A percentile compares a stretch with the other conserved stretches of the same genome.
Conservation (phyloP, 208 protist genomes). For the Trypanosoma theileri region DNA sequence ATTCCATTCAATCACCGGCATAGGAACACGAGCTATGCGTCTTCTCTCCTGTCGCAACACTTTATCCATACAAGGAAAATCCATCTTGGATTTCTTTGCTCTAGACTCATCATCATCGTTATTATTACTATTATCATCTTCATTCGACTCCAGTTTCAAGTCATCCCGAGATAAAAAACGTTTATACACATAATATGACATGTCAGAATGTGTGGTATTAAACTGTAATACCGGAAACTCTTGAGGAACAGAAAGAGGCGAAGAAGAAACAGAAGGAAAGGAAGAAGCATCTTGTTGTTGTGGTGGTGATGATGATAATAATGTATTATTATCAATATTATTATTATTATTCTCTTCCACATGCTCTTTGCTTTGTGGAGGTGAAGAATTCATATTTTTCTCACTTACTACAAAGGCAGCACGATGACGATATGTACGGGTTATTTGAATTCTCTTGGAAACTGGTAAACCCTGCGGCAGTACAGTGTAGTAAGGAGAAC, state of each 20-base stretch:
- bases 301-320: too few species aligned
- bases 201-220: slow-evolving; percentile 16
- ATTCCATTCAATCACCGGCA: slow-evolving; percentile 59
- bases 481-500: slow-evolving; percentile 19
- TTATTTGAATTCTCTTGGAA: slow-evolving; percentile 38
- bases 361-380: neutral
- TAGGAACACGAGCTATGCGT: slow-evolving; percentile 52
- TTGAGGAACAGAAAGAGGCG: neutral
- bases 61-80: slow-evolving; percentile 15
- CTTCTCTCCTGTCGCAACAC: slow-evolving; percentile 23
- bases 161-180: slow-evolving; percentile 28
- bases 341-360: neutral
- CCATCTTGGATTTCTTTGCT: neutral
- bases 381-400: neutral
- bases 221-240: slow-evolving; percentile 11
- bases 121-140: neutral
- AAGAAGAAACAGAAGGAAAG: too few species aligned
- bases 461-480: slow-evolving; percentile 32
- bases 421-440: slow-evolving; percentile 48
- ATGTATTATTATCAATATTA: neutral
- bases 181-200: slow-evolving; percentile 49
- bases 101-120: neutral
- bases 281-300: too few species aligned
- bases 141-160: neutral
- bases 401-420: slow-evolving; percentile 35